Percentiles rank a stretch among this genome's conserved stretches.
Evolutionary conservation across 2,329 filamentous ascomycete species (phyloP).

Genomic region (Cyphellophora attinorum): DNA sequence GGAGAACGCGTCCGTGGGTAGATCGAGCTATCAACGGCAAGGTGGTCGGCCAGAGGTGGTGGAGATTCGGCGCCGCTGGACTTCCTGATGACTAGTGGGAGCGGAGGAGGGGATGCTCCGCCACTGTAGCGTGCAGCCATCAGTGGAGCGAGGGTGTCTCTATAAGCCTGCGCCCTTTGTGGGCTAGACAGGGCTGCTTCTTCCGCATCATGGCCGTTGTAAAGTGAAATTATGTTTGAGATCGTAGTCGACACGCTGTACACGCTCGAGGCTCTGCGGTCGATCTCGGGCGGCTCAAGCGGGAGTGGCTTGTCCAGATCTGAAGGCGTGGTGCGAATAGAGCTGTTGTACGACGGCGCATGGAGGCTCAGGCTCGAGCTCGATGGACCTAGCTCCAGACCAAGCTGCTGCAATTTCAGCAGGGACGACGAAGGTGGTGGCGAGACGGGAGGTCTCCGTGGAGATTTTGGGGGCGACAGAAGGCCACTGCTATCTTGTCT

Average conservation of each 20-base stretch:
- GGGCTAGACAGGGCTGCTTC: constrained; percentile 5
- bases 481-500: too few species aligned
- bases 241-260: constrained; percentile 17
- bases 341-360: constrained; percentile 5
- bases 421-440: constrained; percentile 15
- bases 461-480: not conserved
- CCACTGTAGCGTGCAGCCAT: not conserved
- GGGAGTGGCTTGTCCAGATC: constrained; percentile 15
- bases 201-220: constrained; percentile 13
- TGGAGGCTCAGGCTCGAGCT: constrained; percentile 6
- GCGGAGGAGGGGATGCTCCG: not conserved
- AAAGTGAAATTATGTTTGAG: constrained; percentile 16
- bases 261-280: constrained; percentile 14
- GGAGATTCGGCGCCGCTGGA: constrained; percentile 23
- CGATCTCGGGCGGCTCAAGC: constrained; percentile 9
- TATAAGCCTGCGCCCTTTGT: constrained; percentile 15
- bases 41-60: constrained; percentile 3
- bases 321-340: constrained; percentile 9
- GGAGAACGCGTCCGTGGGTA: not conserved
- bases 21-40: constrained; percentile 6
- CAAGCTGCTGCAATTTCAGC: constrained; percentile 13
- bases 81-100: constrained; percentile 13
- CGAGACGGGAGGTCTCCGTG: constrained; percentile 2
- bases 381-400: constrained; percentile 11
- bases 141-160: constrained; percentile 15